These are phyloP conservation scores for Penicillium waksmanii DNA, from an alignment of 495 filamentous ascomycete genomes.

Conservation along the genomic window DNA sequence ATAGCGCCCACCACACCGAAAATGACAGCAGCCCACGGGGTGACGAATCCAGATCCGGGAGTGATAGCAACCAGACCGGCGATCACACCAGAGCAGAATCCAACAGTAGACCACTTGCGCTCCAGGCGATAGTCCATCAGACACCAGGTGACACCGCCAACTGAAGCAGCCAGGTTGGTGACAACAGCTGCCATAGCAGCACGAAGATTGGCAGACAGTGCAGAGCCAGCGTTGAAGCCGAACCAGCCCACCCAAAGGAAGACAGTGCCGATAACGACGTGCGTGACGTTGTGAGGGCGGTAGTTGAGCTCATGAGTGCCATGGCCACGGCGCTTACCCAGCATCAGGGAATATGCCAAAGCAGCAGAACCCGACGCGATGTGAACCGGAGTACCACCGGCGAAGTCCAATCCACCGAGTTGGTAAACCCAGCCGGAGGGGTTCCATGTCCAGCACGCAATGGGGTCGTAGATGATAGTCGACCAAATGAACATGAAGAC, in stretches of 20 bases:
- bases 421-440: conserved; percentile 77
- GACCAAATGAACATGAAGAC: conserved; percentile 98
- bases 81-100: conserved; percentile 94
- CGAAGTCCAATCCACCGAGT: conserved; percentile 92
- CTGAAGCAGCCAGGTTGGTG: conserved; percentile 57
- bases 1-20: conserved; percentile 83
- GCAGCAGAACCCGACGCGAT: conserved; percentile 90
- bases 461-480: conserved; percentile 91
- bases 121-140: conserved; percentile 92
- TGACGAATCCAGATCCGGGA: conserved; percentile 88
- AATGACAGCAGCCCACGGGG: conserved; percentile 88
- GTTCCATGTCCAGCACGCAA: conserved; percentile 99
- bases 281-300: conserved; percentile 96
- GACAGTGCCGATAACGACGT: conserved; percentile 94
- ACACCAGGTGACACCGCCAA: conserved; percentile 95
- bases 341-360: conserved; percentile 82
- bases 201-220: conserved; percentile 86
- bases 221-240: conserved; percentile 95
- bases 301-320: conserved; percentile 90
- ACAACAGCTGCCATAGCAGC: conserved; percentile 64
- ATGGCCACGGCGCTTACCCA: conserved; percentile 83
- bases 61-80: conserved; percentile 93
- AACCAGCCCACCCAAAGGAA: conserved; percentile 99
- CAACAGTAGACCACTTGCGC: conserved; percentile 94
- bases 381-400: conserved; percentile 95